Evolutionary conservation across 192 early-diverging fungal species (phyloP).

Genomic region (Entomortierella lignicola): DNA sequence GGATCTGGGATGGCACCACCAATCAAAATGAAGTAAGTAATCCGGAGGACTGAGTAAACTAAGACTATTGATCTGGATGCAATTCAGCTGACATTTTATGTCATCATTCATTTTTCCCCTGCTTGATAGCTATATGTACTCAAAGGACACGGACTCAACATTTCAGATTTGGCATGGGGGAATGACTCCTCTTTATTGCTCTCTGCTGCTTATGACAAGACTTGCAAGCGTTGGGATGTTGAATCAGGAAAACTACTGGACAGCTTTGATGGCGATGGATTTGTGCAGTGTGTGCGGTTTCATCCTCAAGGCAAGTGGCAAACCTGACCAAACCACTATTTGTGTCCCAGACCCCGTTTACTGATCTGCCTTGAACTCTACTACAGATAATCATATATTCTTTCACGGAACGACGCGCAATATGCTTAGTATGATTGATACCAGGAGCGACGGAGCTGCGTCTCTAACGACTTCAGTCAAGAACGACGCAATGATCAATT

Average conservation of each 20-base stretch:
- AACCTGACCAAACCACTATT: too few species aligned
- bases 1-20: conserved; percentile 85
- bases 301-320: conserved; percentile 70
- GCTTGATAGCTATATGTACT: conserved; percentile 67
- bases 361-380: too few species aligned
- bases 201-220: conserved; percentile 84
- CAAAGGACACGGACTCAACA: conserved; percentile 79
- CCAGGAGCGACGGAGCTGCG: conserved; percentile 50
- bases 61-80: neutral
- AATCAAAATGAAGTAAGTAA: conserved; percentile 72
- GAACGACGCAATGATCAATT: conserved; percentile 87
- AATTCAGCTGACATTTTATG: neutral
- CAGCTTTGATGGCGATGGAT: conserved; percentile 79
- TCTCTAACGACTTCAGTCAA: conserved; percentile 51
- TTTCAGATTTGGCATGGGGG: conserved; percentile 85
- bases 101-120: neutral
- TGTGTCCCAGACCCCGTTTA: too few species aligned
- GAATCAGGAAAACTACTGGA: conserved; percentile 71
- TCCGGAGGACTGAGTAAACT: neutral
- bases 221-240: conserved; percentile 84
- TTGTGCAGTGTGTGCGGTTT: conserved; percentile 88
- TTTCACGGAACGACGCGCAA: conserved; percentile 85
- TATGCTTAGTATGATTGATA: conserved; percentile 74
- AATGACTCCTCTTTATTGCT: conserved; percentile 72
- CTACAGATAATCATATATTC: conserved; percentile 77